These are phyloP conservation scores for Tuber microsphaerosporum DNA, from an alignment of 495 filamentous ascomycete species.

Conservation along the genomic window DNA sequence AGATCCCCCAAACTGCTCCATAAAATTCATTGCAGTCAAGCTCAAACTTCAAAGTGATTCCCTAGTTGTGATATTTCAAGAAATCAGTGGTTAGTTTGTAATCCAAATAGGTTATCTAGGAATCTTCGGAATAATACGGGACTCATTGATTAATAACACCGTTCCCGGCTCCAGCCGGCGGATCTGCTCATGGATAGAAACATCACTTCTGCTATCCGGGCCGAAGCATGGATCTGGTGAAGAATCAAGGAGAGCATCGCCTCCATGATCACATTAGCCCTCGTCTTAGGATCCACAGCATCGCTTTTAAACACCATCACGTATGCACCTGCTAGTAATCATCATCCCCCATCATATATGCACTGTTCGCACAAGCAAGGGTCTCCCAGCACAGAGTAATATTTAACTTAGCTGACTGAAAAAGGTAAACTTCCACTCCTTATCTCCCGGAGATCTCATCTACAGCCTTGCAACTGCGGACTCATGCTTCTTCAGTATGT, in stretches of 20 bases:
- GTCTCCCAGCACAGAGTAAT: neutral
- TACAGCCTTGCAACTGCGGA: neutral
- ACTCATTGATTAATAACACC: neutral
- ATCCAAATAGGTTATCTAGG: neutral
- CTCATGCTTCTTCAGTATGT: neutral
- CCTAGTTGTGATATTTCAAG: neutral
- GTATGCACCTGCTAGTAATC: neutral
- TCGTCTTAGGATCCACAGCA: neutral
- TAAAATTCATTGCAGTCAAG: neutral
- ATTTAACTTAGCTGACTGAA: neutral
- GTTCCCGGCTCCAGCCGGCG: neutral
- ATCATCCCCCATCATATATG: neutral
- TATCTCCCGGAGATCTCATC: neutral
- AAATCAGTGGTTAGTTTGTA: neutral
- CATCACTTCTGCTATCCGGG: neutral
- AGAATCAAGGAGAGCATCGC: neutral
- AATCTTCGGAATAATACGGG: neutral
- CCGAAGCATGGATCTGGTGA: neutral
- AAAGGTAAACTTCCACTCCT: neutral
- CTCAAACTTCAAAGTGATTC: neutral
- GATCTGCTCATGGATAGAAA: neutral
- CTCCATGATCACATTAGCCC: neutral
- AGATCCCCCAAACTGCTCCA: neutral
- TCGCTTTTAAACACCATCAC: neutral
- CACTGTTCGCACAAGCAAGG: neutral